These are phyloP conservation scores for Immersiporthe knoxdaviesiana DNA, from an alignment of 2,329 filamentous ascomycete species.

Conservation along the genomic window DNA sequence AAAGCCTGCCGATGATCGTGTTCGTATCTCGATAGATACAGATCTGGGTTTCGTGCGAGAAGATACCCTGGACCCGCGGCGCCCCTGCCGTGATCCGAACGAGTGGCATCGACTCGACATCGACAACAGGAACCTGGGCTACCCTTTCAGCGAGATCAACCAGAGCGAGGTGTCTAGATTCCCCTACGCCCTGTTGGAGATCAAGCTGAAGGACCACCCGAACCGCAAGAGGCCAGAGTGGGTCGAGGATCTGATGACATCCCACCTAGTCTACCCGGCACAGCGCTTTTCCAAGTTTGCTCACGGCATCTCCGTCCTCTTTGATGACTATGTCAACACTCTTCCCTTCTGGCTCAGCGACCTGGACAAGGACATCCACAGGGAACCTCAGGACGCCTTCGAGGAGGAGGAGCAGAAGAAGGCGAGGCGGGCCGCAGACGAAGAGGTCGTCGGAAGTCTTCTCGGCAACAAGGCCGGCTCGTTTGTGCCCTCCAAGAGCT, in stretches of 20 bases:
- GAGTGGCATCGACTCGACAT: conserved; percentile 94
- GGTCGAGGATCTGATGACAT: conserved; percentile 89
- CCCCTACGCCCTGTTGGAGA: conserved; percentile 87
- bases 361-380: conserved; percentile 89
- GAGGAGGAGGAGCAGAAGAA: conserved; percentile 87
- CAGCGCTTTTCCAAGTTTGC: conserved; percentile 97
- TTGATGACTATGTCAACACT: conserved; percentile 94
- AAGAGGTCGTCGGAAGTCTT: conserved; percentile 86
- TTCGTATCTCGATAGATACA: conserved; percentile 92
- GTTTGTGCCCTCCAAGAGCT: conserved; percentile 66
- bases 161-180: conserved; percentile 91
- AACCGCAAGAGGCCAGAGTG: conserved; percentile 75
- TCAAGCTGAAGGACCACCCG: conserved; percentile 76
- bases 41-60: conserved; percentile 85
- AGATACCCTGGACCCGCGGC: conserved; percentile 74
- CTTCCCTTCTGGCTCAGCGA: conserved; percentile 96
- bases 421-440: conserved; percentile 80
- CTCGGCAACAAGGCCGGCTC: conserved; percentile 63
- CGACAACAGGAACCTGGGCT: conserved; percentile 79
- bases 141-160: conserved; percentile 84
- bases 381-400: conserved; percentile 87
- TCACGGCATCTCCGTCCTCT: conserved; percentile 87
- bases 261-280: conserved; percentile 86
- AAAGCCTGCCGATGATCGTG: conserved; percentile 86
- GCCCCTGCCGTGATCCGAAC: conserved; percentile 85